Evolutionary conservation across 495 filamentous ascomycete genomes (phyloP).

Genomic region (Thermochaetoides thermophila): DNA sequence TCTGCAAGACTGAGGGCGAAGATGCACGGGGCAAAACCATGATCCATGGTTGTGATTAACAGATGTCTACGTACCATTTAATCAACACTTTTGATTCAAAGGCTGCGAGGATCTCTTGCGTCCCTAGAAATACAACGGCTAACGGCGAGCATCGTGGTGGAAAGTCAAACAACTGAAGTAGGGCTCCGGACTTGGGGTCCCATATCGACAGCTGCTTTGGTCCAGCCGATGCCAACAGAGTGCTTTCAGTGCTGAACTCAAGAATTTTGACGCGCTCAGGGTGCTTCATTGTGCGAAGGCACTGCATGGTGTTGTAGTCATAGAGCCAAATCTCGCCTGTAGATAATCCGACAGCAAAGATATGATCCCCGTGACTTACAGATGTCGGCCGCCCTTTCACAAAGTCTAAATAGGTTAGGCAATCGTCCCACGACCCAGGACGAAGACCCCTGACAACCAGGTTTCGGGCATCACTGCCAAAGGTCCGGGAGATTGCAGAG

Average conservation of each 20-base stretch:
- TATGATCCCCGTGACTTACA: conserved; percentile 9
- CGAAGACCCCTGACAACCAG: conserved; percentile 9
- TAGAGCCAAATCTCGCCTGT: conserved; percentile 17
- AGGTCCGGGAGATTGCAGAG: conserved; percentile 12
- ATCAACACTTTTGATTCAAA: conserved; percentile 8
- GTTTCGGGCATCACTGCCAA: conserved; percentile 1
- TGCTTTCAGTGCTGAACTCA: conserved; percentile 7
- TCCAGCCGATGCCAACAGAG: conserved; percentile 12
- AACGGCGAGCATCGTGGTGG: conserved; percentile 2
- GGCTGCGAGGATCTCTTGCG: conserved; percentile 8
- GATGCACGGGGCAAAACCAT: too few species aligned
- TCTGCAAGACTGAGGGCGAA: too few species aligned
- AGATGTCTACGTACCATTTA: conserved; percentile 5
- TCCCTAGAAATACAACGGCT: conserved; percentile 4
- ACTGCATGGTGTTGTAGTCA: conserved; percentile 12
- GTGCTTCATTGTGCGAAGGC: conserved; percentile 5
- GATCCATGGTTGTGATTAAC: not conserved
- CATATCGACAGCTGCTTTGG: conserved; percentile 8
- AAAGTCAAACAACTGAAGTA: conserved; percentile 6
- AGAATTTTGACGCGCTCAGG: conserved; percentile 13
- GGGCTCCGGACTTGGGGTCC: conserved; percentile 7
- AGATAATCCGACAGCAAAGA: conserved; percentile 18
- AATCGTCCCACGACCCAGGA: conserved; percentile 17
- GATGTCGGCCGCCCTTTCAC: conserved; percentile 7
- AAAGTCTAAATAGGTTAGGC: conserved; percentile 15